A percentile compares a stretch with the other conserved stretches of the same genome.
phyloP scores from a whole-genome alignment of 164 flowering plant species.

The Annona cherimola region DNA sequence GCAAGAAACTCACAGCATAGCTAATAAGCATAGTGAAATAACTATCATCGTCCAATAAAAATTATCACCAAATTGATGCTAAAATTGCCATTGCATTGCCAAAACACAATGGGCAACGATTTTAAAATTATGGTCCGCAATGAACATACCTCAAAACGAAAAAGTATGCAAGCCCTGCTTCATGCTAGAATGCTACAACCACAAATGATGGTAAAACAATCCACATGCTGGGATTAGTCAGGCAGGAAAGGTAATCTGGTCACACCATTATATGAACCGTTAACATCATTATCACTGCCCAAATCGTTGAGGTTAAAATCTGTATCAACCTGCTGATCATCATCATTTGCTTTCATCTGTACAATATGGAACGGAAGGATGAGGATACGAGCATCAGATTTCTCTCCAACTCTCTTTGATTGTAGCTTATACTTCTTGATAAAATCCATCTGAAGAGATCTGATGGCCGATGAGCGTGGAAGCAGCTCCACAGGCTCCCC shows the following conservation, averaged over 20 bases:
- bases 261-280: conserved; percentile 38
- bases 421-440: conserved; percentile 52
- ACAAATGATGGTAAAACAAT: neutral
- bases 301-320: conserved; percentile 23
- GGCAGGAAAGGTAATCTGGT: conserved; percentile 76
- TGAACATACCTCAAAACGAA: neutral
- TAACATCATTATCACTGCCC: conserved; percentile 20
- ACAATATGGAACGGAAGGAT: conserved; percentile 48
- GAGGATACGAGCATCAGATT: conserved; percentile 35
- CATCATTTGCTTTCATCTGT: conserved; percentile 16
- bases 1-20: neutral
- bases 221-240: conserved; percentile 27
- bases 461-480: conserved; percentile 60
- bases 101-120: neutral
- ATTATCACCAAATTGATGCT: neutral
- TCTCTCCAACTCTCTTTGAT: conserved; percentile 46
- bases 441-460: conserved; percentile 65
- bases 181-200: neutral
- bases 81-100: neutral
- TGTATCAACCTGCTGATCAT: conserved; percentile 15
- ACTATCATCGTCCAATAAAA: neutral
- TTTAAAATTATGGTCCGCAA: neutral
- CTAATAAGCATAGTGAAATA: neutral
- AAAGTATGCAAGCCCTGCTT: neutral
- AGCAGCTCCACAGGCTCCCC: conserved; percentile 78